Conservation (phyloP, 2,329 filamentous ascomycete species). For the Colletotrichum costaricense region DNA sequence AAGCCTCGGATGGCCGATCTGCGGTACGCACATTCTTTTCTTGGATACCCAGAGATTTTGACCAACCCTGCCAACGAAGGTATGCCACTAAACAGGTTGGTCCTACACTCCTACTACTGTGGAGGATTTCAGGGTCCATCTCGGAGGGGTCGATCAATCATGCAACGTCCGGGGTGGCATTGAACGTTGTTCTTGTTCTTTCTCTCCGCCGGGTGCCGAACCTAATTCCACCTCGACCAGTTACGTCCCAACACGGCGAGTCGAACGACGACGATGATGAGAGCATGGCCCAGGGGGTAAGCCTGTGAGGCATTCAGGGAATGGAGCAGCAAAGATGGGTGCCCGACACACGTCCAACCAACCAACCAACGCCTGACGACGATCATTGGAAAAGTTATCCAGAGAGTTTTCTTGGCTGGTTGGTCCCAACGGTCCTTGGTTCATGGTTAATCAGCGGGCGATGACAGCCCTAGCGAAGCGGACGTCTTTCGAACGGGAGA, state of each 20-base stretch:
- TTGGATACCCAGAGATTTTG: background rate
- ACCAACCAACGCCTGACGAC: background rate
- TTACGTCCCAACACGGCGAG: background rate
- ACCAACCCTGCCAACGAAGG: background rate
- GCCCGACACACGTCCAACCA: background rate
- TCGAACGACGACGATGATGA: background rate
- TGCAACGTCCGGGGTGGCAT: background rate
- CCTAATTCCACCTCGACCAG: background rate
- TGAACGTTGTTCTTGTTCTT: background rate
- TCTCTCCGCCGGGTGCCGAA: background rate
- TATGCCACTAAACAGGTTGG: background rate
- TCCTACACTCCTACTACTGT: background rate
- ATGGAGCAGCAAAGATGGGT: background rate
- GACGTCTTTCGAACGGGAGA: background rate
- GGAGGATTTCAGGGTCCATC: background rate
- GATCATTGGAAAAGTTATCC: background rate
- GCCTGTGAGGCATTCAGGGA: background rate
- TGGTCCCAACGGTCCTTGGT: background rate
- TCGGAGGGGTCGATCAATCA: background rate
- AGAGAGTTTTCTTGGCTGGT: background rate
- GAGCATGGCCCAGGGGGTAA: background rate
- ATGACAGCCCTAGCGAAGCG: background rate
- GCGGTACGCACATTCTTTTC: slow-evolving; percentile 20
- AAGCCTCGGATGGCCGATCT: background rate
- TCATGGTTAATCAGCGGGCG: slow-evolving; percentile 7